Evolutionary conservation across 768 basidiomycete species (phyloP).

Genomic region (Fomitopsis serialis): DNA sequence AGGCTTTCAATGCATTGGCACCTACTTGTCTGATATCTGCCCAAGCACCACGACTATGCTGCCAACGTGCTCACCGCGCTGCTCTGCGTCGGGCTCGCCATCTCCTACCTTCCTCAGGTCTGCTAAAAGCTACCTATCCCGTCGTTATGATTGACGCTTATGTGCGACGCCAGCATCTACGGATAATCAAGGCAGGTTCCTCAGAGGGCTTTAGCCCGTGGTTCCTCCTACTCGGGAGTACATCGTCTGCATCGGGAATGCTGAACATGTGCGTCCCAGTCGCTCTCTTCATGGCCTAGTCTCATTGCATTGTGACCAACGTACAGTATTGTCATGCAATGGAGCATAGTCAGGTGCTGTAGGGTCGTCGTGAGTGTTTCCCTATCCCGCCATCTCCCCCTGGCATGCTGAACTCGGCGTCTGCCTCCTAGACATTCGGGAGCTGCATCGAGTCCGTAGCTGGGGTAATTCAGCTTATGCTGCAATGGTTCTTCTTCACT

Average conservation of each 20-base stretch:
- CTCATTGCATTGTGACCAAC: background rate
- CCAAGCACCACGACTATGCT: slow-evolving; percentile 69
- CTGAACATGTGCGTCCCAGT: slow-evolving; percentile 64
- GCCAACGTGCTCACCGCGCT: slow-evolving; percentile 58
- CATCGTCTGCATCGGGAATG: slow-evolving; percentile 76
- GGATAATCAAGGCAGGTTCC: slow-evolving; percentile 73
- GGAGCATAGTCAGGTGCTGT: slow-evolving; percentile 80
- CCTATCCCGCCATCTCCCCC: background rate
- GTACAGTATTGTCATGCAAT: slow-evolving; percentile 76
- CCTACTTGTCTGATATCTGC: background rate
- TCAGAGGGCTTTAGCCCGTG: slow-evolving; percentile 90
- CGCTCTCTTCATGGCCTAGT: background rate
- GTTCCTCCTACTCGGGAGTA: slow-evolving; percentile 86
- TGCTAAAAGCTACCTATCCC: too few species aligned
- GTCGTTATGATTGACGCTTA: background rate
- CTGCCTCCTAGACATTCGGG: slow-evolving; percentile 45
- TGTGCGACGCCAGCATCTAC: slow-evolving; percentile 47
- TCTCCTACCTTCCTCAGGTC: slow-evolving; percentile 85
- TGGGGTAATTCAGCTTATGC: slow-evolving; percentile 74
- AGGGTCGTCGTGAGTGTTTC: slow-evolving; percentile 53
- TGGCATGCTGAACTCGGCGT: background rate
- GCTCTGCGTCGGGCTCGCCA: slow-evolving; percentile 65
- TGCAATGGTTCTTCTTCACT: slow-evolving; percentile 84
- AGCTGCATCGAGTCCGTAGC: slow-evolving; percentile 76
- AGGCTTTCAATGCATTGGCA: too few species aligned